These are phyloP conservation scores for Ganoderma sinense DNA, from an alignment of 1,284 basidiomycete species.

Conservation along the genomic window DNA sequence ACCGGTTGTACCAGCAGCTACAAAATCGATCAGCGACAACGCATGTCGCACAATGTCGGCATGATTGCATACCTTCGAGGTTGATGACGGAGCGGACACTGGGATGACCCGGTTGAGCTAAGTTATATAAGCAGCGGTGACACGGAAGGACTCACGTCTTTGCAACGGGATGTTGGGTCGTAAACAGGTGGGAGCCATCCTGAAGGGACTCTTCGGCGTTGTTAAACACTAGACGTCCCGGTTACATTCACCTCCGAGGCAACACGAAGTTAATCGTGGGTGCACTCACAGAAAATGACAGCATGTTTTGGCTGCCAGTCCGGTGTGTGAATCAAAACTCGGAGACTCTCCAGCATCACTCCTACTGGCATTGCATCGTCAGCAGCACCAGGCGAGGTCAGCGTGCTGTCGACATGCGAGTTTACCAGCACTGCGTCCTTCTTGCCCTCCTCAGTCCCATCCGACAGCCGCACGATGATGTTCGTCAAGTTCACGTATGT, in stretches of 20 bases:
- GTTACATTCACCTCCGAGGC: background rate
- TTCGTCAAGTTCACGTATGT: slow-evolving; percentile 91
- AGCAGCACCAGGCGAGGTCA: slow-evolving; percentile 85
- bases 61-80: slow-evolving; percentile 71
- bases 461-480: slow-evolving; percentile 88
- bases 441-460: slow-evolving; percentile 78
- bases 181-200: slow-evolving; percentile 93
- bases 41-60: background rate
- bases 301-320: slow-evolving; percentile 81
- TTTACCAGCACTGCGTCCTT: slow-evolving; percentile 90
- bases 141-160: slow-evolving; percentile 61
- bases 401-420: slow-evolving; percentile 87
- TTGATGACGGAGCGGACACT: slow-evolving; percentile 92
- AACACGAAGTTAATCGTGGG: background rate
- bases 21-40: no score
- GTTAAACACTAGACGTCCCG: slow-evolving; percentile 81
- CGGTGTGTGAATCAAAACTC: slow-evolving; percentile 81
- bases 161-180: slow-evolving; percentile 84
- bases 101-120: slow-evolving; percentile 7
- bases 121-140: background rate
- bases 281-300: slow-evolving; percentile 81
- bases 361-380: slow-evolving; percentile 91
- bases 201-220: slow-evolving; percentile 95
- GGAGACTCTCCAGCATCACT: slow-evolving; percentile 90
- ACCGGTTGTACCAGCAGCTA: slow-evolving; percentile 89